Percentiles rank a stretch among this genome's conserved stretches.
phyloP scores from a whole-genome alignment of 331 rosid species.

The Malus hybrid region DNA sequence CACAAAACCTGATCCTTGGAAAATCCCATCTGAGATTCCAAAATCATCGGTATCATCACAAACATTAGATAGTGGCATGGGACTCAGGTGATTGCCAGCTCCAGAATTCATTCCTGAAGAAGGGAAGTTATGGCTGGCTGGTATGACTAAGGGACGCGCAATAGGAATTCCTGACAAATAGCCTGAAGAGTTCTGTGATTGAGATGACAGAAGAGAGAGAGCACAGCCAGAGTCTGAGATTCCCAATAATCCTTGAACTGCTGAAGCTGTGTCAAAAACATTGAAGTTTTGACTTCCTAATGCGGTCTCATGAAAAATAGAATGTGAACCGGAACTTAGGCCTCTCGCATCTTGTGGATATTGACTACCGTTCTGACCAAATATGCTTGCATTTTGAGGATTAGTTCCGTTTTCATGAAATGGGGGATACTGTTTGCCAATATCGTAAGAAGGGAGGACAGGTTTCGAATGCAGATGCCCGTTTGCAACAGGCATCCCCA shows the following conservation, averaged over 20 bases:
- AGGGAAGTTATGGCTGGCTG: conserved; percentile 38
- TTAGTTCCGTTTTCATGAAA: conserved; percentile 39
- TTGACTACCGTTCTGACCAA: conserved; percentile 28
- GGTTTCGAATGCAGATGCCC: conserved; percentile 41
- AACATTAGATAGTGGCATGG: conserved; percentile 29
- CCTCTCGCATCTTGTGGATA: conserved; percentile 33
- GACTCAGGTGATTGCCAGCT: conserved; percentile 36
- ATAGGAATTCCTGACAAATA: conserved; percentile 51
- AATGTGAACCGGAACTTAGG: conserved; percentile 26
- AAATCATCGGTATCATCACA: conserved; percentile 37
- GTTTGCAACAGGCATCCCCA: conserved; percentile 30
- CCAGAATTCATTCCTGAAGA: conserved; percentile 34
- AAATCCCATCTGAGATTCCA: conserved; percentile 43
- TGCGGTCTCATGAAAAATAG: conserved; percentile 34
- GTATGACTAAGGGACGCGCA: conserved; percentile 31
- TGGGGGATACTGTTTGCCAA: conserved; percentile 37
- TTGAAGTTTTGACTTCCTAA: conserved; percentile 52
- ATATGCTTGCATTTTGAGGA: conserved; percentile 35
- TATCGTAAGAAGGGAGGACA: conserved; percentile 24
- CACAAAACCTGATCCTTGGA: conserved; percentile 38
- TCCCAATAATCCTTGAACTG: conserved; percentile 48
- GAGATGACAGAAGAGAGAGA: conserved; percentile 99
- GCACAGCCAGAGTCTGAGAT: conserved; percentile 64
- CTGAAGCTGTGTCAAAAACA: conserved; percentile 43
- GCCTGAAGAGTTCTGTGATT: conserved; percentile 55